Evolutionary conservation across 305 asterid genomes (phyloP).

Genomic region (Solanum chacoense): DNA sequence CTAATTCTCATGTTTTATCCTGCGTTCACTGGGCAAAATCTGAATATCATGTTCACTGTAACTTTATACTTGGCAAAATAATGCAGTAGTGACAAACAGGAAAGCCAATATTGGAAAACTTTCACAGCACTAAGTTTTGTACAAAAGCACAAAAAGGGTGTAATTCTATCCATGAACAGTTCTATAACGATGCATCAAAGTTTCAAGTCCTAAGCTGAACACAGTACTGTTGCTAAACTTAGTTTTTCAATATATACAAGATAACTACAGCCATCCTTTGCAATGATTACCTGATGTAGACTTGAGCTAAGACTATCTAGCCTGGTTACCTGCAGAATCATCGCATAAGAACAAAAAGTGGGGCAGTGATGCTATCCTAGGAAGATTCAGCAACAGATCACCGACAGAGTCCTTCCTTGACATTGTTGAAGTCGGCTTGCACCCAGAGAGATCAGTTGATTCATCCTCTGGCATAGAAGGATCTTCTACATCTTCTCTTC

Average conservation of each 20-base stretch:
- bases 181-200: not conserved
- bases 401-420: constrained; percentile 67
- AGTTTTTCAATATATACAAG: not conserved
- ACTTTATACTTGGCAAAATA: not conserved
- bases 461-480: constrained; percentile 3
- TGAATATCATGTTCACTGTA: not conserved
- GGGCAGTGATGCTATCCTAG: constrained; percentile 41
- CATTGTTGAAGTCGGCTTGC: constrained; percentile 30
- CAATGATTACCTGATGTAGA: not conserved
- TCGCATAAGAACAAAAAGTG: constrained; percentile 35
- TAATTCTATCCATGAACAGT: not conserved
- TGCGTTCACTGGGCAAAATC: not conserved
- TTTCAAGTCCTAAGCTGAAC: not conserved
- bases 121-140: not conserved
- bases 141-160: not conserved
- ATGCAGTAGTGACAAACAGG: not conserved
- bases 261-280: not conserved
- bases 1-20: not conserved
- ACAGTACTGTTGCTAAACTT: not conserved
- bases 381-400: constrained; percentile 33
- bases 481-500: constrained; percentile 16
- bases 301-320: constrained; percentile 20
- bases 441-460: constrained; percentile 10
- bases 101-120: not conserved
- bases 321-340: constrained; percentile 33